A percentile compares a stretch with the other conserved stretches of the same genome.
phyloP scores from a whole-genome alignment of 768 basidiomycete genomes.

The Holtermannia corniformis region DNA sequence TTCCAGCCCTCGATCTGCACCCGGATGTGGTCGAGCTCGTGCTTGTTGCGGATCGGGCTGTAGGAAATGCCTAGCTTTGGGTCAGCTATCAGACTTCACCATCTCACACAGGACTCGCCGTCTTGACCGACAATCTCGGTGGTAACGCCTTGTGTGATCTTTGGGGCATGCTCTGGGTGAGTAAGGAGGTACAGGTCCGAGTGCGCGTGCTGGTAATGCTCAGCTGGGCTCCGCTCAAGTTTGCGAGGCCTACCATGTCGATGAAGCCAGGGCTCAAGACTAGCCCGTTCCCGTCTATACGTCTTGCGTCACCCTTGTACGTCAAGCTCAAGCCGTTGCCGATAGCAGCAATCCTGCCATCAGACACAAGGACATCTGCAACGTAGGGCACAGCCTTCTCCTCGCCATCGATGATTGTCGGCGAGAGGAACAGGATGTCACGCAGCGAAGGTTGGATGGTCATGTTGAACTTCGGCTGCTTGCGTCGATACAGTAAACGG shows the following conservation, averaged over 20 bases:
- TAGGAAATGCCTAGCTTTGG: conserved; percentile 30
- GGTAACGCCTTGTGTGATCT: conserved; percentile 37
- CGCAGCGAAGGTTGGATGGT: too few relatives aligned
- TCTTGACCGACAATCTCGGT: conserved; percentile 40
- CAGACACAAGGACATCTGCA: conserved; percentile 23
- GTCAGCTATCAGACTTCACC: neutral
- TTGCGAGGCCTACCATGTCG: too few relatives aligned
- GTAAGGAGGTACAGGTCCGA: conserved; percentile 35
- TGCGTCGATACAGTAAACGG: too few relatives aligned
- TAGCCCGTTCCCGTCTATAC: conserved; percentile 17
- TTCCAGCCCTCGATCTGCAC: conserved; percentile 40
- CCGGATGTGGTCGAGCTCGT: conserved; percentile 20
- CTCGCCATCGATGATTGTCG: conserved; percentile 28
- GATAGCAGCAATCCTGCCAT: conserved; percentile 24
- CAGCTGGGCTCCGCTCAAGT: too few relatives aligned
- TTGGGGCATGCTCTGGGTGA: conserved; percentile 31
- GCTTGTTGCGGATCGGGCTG: conserved; percentile 16
- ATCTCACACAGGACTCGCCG: conserved; percentile 15
- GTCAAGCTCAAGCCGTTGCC: neutral
- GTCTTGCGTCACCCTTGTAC: neutral
- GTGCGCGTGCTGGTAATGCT: too few relatives aligned
- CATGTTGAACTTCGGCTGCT: too few relatives aligned
- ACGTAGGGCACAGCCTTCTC: conserved; percentile 16
- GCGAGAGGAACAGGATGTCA: conserved; percentile 18
- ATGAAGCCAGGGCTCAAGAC: conserved; percentile 36